phyloP scores from a whole-genome alignment of 2,329 filamentous ascomycete species.

The Fusarium austroafricanum region DNA sequence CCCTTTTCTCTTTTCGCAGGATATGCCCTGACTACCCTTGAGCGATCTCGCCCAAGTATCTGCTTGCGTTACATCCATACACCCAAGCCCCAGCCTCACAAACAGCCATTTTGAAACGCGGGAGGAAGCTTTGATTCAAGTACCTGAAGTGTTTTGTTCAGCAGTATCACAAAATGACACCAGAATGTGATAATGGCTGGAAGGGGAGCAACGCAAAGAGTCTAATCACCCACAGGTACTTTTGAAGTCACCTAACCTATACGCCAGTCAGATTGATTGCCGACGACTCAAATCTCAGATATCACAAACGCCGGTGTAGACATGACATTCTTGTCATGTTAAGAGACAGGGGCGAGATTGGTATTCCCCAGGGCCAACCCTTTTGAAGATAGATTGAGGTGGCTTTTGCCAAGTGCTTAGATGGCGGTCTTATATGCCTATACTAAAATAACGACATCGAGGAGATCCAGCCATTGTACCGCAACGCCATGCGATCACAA shows the following conservation, averaged over 20 bases:
- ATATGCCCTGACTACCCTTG: background rate
- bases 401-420: background rate
- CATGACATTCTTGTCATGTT: background rate
- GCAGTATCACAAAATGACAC: slow-evolving; percentile 6
- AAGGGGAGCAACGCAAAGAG: background rate
- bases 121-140: slow-evolving; percentile 1
- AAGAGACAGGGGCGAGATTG: background rate
- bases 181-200: background rate
- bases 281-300: slow-evolving; percentile 13
- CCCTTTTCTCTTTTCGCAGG: slow-evolving; percentile 8
- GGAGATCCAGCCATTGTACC: background rate
- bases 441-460: background rate
- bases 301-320: background rate
- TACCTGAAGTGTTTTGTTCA: background rate
- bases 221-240: background rate
- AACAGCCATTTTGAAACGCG: slow-evolving; percentile 8
- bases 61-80: slow-evolving; percentile 25
- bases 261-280: background rate
- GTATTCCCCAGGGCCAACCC: background rate
- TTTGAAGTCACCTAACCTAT: background rate
- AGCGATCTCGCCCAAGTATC: slow-evolving; percentile 3
- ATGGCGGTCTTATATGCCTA: background rate
- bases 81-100: background rate
- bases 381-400: background rate
- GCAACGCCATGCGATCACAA: background rate